Percentiles rank a stretch among this genome's conserved stretches.
Conservation (phyloP, 2,329 filamentous ascomycete genomes). For the Colletotrichum sp. region DNA sequence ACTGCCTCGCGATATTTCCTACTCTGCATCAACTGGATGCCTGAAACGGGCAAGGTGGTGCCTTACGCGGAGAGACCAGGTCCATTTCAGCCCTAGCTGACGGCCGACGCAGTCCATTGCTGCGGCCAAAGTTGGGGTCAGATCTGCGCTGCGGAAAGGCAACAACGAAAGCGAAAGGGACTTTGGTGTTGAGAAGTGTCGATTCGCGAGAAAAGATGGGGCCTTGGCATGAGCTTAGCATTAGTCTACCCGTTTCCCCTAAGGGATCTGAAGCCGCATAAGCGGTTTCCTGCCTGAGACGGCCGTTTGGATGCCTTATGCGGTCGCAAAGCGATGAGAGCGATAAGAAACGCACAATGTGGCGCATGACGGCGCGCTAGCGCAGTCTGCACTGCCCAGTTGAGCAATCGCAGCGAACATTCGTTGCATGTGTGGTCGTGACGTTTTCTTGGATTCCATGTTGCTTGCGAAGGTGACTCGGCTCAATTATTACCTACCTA, state of each 20-base stretch:
- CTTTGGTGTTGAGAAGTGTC: background rate
- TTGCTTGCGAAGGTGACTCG: accelerated
- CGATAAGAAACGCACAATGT: background rate
- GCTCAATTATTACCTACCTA: background rate
- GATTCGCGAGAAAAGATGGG: background rate
- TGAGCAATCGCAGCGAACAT: background rate
- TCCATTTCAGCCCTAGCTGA: background rate
- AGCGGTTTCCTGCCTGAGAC: background rate
- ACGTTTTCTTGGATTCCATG: background rate
- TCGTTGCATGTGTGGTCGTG: background rate
- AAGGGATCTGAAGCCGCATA: background rate
- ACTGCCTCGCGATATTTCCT: background rate
- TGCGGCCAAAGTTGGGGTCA: background rate
- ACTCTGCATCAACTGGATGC: background rate
- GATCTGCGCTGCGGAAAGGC: background rate
- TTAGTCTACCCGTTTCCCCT: background rate
- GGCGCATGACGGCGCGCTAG: background rate
- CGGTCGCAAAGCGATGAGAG: background rate
- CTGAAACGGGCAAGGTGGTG: background rate
- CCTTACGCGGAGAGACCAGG: background rate
- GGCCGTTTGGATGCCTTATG: background rate
- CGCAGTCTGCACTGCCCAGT: background rate
- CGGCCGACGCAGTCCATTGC: background rate
- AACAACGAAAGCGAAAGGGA: background rate
- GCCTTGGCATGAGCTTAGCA: background rate